Base-by-base conservation (phyloP, 495 filamentous ascomycete genomes). In the Penicillium ochrochloron region DNA sequence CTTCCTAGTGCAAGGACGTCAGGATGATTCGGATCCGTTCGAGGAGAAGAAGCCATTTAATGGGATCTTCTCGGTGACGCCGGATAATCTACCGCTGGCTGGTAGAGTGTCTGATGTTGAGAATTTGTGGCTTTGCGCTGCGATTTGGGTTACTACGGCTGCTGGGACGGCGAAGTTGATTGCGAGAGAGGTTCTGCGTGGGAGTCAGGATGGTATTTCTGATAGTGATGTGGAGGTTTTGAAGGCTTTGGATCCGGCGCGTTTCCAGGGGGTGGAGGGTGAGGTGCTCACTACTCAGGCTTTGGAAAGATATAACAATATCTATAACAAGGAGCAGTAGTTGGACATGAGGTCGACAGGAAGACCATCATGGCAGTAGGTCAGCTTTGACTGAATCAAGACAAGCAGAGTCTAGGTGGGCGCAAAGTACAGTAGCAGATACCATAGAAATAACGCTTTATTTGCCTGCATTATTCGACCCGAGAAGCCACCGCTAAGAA, bases 121-220 rank as follows among this genome's bases (percentile, higher is more conserved):
- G 10, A 74, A 74, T 15, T 19, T 78, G 33, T 76, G 70, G 56
- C 60, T 78, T 44, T 66, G 65, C 10, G 76, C 76, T 19, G 76
- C 74, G 5, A 74, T 78, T 25, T 78, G 76, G 73, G 67, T 78
- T 44, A 76, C 76, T 2, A 74, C 74, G 57, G 74, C 76, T 54
- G 74, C 74, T 65, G 76, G 73, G 7, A 65, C 71, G 5, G 76
- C 74, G 15, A 73, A 72, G 29, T 60, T 78, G 34, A 55, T 78
- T 44, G 58, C 70, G 31, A 62, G 65, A n/a, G 21, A 73, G 55
- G 44, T 75, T 25, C 59, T 64, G 34, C 64, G 62, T 15, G 70
- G 62, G 23, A 15, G 2, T 61, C 23, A 57, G 21, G 33, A 23
- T 37, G 21, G 41, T 3, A 21, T 31, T 2, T 42, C 17, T 23